Base-by-base conservation (phyloP, 176 grass and related monocot genomes). In the Carex littledalei region DNA sequence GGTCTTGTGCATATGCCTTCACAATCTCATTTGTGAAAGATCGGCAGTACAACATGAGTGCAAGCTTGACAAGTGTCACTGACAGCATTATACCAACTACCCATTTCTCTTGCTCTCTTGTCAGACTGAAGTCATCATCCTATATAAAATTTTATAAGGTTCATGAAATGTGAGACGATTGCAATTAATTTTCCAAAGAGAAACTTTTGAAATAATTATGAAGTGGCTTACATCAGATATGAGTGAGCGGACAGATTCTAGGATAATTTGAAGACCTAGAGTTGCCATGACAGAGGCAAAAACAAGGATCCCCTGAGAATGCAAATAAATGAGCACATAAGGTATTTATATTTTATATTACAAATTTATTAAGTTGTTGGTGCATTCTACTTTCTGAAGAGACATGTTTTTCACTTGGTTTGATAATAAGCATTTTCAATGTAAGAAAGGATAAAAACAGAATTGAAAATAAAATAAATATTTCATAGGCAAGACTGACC, bases 281-380 rank as follows among this genome's bases (percentile, higher is more conserved):
- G 96, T 99, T 86, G 96, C 96, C 96, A 99, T 99, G 82, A 99
- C 96, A 86, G 96, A 99, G 70, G 96, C 93, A 86, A 99, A 99
- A 71, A 99, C 96, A 88, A 99, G 96, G 69, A 99, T 99, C 76
- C 96, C 96, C 96, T 99, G 78, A 58, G 86, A 69, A 86, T 55
- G 22, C 47, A 78, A 56, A 31, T 14, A 78, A 53, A 32, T 78
- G 22, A 78, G 50, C 49, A 56, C 24, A 24, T 50, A 18, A 78
- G 31, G 13, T 78, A 24, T 5, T 72, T n/a, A 18, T 11, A 72
- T 45, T 72, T 55, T 55, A 56, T 32, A 71, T 78, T 55, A 20
- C 1, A 21, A 74, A n/a, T 77, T 31, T 49, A 29, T 76, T 52
- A 78, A 29, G 22, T 21, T 78, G 15, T 34, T 54, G 12, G 5